Conservation (phyloP, 2,329 filamentous ascomycete genomes). For the Acarospora socialis region DNA sequence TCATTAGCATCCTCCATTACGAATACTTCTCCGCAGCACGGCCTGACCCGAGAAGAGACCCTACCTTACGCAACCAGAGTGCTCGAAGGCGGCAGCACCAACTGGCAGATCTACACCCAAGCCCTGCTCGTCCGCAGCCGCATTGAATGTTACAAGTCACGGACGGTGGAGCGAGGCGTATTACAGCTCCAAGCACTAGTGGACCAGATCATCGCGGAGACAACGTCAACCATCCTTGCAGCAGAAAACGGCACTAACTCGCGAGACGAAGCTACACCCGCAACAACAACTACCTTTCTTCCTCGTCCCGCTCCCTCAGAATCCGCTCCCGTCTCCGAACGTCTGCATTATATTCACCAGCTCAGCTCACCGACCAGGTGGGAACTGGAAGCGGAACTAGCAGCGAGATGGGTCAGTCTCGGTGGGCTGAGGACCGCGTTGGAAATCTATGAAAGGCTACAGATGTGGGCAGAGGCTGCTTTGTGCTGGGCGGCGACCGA, state of each 20-base stretch:
- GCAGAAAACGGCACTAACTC: conserved; percentile 20
- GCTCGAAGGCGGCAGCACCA: conserved; percentile 73
- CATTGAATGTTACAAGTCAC: conserved; percentile 74
- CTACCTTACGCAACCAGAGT: conserved; percentile 82
- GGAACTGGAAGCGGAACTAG: conserved; percentile 88
- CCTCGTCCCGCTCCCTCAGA: conserved; percentile 62
- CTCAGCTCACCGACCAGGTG: conserved; percentile 75
- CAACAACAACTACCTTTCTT: conserved; percentile 60
- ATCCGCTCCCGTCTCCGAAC: conserved; percentile 60
- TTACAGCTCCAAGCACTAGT: conserved; percentile 90
- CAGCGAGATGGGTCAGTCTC: conserved; percentile 78
- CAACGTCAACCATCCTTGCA: conserved; percentile 31
- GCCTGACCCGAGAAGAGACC: conserved; percentile 84
- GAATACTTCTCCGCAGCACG: conserved; percentile 72
- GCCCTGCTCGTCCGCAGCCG: conserved; percentile 77
- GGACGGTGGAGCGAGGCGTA: conserved; percentile 78
- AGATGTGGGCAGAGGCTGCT: conserved; percentile 90
- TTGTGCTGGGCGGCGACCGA: conserved; percentile 69
- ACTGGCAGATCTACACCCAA: conserved; percentile 97
- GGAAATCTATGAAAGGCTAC: conserved; percentile 86
- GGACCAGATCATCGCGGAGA: conserved; percentile 88
- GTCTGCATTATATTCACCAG: conserved; percentile 71
- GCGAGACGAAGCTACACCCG: conserved; percentile 27
- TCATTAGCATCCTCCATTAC: conserved; percentile 69
- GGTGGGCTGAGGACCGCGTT: conserved; percentile 80